Base-by-base conservation (phyloP, 2,329 filamentous ascomycete genomes). In the Sordariomycetes sp. region DNA sequence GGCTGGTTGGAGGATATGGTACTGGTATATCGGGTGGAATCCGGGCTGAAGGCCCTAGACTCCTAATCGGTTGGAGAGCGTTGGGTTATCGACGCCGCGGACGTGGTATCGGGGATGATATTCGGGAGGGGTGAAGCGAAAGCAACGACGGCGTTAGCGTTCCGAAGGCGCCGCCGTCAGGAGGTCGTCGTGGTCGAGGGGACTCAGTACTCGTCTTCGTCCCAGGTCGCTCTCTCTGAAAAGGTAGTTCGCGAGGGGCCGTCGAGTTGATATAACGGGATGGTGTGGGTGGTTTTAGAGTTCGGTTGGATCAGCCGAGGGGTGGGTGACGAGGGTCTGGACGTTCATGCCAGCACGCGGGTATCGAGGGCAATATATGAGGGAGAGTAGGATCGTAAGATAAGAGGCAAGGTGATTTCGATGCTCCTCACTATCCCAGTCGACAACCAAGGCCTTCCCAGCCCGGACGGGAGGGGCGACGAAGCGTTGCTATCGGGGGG, bases 1-100 rank as follows among this genome's bases (percentile, higher is more conserved):
- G 60, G 61, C 61, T 61, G 61, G 63, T 71, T 71, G 69, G 69
- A 69, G 67, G 65, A 69, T 74, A 74, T 75, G 65, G 74, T 74
- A 70, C 67, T 67, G 66, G 66, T 64, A n/a, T 24, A 18, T 32
- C 3, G 51, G 24, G 34, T 28, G 56, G 56, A 58, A 58, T 58
- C 56, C 32, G 56, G 56, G 56, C 35, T 40, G 53, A 51, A 46
- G 52, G 24, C 32, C 56, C 50, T 34, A 58, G 56, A 58, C 48
- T 58, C 56, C 56, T 7, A 22, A 20, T 32, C 14, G 34, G 32
- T 10, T 12, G 46, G 46, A 50, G 20, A 6, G n/a, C 11, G 46
- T 50, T 50, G 46, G 18, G 7, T 10, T 20, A 22, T 22, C 4
- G 40, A 28, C 35, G 43, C 20, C 46, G 3, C 18, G 25, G 22